Base-by-base conservation (phyloP, 371 early-diverging fungal species). In the Actinomucor elegans region DNA sequence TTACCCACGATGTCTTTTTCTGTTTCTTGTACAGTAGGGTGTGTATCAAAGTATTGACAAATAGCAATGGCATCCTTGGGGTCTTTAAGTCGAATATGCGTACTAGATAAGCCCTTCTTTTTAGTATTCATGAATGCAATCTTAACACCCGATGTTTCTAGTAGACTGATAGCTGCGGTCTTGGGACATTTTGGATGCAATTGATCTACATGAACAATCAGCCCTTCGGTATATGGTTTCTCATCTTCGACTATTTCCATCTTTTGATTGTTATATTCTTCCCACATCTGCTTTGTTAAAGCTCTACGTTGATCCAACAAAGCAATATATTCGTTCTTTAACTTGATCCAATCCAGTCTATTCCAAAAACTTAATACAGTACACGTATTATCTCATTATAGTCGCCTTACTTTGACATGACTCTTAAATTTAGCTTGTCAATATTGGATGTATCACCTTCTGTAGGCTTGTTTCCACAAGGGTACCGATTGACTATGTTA, bases 351-450 rank as follows among this genome's bases (percentile, higher is more conserved):
- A 7, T 64, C 53, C 1, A 18, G 4, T 9, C 72, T 75, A 55
- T 26, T 34, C 2, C 2, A 14, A 26, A 26, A 9, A 42, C 14
- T 7, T n/a, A n/a, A n/a, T 34, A 10, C 10, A 36, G 23, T 47
- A 20, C 29, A 44, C 1, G 11, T 32, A 40, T 29, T 15, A 1
- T 41, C 12, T 31, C n/a, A n/a, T n/a, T 42, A 8, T 26, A 24
- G 1, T 14, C 12, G 15, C 2, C 48, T 57, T 66, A 77, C 77
- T 77, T 77, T 47, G 73, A 42, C 65, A 77, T 71, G 2, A 77
- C 67, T 17, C 73, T 44, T n/a, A 77, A 29, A 0, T 52, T 26
- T 1, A 69, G 32, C 15, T 59, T 46, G 9, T 48, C 47, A 14
- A 18, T 33, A 42, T 41, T 17, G 31, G 4, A 24, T 40, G n/a